These are phyloP conservation scores for Xylaria sp. DNA, from an alignment of 2,329 filamentous ascomycete genomes.

Conservation along the genomic window DNA sequence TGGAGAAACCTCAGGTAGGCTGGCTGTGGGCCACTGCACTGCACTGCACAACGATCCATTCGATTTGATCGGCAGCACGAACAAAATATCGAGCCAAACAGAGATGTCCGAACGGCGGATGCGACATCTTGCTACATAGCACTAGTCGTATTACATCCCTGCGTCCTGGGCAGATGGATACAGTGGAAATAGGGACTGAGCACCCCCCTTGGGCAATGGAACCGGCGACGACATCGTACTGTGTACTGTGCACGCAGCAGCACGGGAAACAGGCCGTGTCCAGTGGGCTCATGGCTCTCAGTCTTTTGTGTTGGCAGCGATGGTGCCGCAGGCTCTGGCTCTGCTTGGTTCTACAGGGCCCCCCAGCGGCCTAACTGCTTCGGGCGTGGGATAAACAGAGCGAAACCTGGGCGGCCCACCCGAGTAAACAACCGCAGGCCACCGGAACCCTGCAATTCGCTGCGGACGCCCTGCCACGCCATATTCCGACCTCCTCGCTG, in stretches of 20 bases:
- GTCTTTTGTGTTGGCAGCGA: neutral
- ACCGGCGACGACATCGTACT: neutral
- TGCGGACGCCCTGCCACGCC: constrained; percentile 30
- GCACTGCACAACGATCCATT: neutral
- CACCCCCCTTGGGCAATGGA: neutral
- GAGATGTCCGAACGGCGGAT: neutral
- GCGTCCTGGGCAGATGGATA: too few species aligned
- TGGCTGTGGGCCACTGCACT: too few species aligned
- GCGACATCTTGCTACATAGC: neutral
- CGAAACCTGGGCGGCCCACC: constrained; percentile 26
- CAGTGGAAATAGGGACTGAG: too few species aligned
- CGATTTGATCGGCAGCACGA: neutral
- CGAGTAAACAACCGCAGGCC: constrained; percentile 34
- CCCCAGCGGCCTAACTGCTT: constrained; percentile 27
- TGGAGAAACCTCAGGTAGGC: neutral
- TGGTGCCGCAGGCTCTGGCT: neutral
- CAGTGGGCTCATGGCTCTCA: neutral
- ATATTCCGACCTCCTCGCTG: constrained; percentile 12
- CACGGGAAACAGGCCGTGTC: neutral
- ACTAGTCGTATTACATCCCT: too few species aligned
- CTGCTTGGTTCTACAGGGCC: neutral
- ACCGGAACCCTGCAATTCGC: constrained; percentile 30
- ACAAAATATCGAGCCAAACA: neutral
- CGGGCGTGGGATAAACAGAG: constrained; percentile 33
- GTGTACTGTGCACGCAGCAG: neutral